These are phyloP conservation scores for Fusarium pseudocircinatum DNA, from an alignment of 2,329 filamentous ascomycete species.

Conservation along the genomic window DNA sequence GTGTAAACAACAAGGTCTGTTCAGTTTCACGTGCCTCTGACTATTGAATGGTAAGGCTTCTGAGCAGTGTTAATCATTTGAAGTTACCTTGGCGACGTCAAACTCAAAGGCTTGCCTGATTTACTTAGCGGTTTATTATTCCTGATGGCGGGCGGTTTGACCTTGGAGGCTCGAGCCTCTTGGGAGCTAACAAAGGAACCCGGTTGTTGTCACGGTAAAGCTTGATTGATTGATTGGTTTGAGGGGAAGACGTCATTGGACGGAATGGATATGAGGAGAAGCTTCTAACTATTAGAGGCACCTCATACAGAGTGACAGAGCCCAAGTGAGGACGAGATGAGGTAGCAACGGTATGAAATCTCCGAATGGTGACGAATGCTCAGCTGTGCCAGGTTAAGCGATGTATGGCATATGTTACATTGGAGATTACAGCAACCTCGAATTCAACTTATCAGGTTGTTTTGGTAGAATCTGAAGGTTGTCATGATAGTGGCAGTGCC, in stretches of 20 bases:
- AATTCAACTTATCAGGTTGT: neutral
- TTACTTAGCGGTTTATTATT: neutral
- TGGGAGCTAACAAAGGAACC: neutral
- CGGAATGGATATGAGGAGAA: conserved; percentile 14
- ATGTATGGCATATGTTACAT: conserved; percentile 10
- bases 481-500: conserved; percentile 7
- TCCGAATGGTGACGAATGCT: conserved; percentile 14
- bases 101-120: neutral
- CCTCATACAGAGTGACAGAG: neutral
- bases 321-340: neutral
- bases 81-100: neutral
- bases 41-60: neutral
- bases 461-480: neutral
- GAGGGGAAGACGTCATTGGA: conserved; percentile 24
- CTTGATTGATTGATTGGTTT: neutral
- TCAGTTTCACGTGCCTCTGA: neutral
- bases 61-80: neutral
- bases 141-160: neutral
- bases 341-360: neutral
- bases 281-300: neutral
- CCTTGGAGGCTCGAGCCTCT: neutral
- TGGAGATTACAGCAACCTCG: neutral
- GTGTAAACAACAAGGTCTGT: neutral
- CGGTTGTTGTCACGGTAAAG: neutral
- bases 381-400: neutral